These are phyloP conservation scores for Coprinopsis marcescibilis DNA, from an alignment of 768 basidiomycete species.

Conservation along the genomic window DNA sequence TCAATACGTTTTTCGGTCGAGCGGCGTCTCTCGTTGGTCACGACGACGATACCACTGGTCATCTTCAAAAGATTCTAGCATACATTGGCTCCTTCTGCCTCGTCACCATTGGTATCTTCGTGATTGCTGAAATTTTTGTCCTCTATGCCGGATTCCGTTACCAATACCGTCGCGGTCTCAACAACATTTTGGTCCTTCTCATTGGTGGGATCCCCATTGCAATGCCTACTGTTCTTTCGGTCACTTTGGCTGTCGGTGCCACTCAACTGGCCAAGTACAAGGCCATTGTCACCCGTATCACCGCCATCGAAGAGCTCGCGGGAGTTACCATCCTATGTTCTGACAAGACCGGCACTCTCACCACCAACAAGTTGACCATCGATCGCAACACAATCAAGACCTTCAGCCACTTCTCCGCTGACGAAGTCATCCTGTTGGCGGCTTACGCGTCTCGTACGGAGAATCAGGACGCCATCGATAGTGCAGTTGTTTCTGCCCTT, in stretches of 20 bases:
- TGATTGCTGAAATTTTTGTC: slow-evolving; percentile 88
- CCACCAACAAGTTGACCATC: slow-evolving; percentile 99
- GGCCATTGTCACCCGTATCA: slow-evolving; percentile 99
- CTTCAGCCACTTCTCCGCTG: slow-evolving; percentile 82
- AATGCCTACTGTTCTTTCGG: slow-evolving; percentile 98
- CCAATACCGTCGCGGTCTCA: slow-evolving; percentile 87
- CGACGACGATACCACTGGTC: slow-evolving; percentile 96
- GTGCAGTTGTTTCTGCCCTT: slow-evolving; percentile 76
- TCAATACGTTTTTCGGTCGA: slow-evolving; percentile 99
- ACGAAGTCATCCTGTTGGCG: slow-evolving; percentile 89
- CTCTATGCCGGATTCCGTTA: slow-evolving; percentile 92
- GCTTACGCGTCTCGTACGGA: slow-evolving; percentile 97
- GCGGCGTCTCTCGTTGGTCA: slow-evolving; percentile 96
- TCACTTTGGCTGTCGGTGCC: slow-evolving; percentile 97
- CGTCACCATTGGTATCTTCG: slow-evolving; percentile 93
- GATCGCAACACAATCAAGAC: slow-evolving; percentile 88
- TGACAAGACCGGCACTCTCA: slow-evolving; percentile 97
- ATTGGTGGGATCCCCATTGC: slow-evolving; percentile 99
- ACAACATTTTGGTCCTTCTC: slow-evolving; percentile 97
- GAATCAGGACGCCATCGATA: slow-evolving; percentile 98
- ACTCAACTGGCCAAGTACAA: slow-evolving; percentile 99
- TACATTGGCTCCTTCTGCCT: slow-evolving; percentile 98
- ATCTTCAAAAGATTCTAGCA: slow-evolving; percentile 97
- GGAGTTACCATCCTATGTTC: slow-evolving; percentile 99
- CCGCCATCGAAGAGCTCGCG: slow-evolving; percentile 96